Base-by-base conservation (phyloP, 148 eudicot species). In the Linanthus parryae region DNA sequence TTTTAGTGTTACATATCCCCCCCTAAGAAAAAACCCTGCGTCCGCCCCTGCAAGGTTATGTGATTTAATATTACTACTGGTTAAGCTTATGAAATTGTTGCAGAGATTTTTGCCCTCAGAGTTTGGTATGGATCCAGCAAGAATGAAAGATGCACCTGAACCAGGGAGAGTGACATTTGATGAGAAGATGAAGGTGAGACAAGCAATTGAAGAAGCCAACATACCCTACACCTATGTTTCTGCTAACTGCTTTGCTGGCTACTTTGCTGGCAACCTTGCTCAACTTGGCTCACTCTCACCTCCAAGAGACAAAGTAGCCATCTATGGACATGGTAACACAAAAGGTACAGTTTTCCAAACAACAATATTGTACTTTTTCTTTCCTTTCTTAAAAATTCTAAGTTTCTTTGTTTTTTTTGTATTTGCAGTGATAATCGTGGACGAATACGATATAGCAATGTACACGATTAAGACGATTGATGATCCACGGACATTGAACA, bases 81-180 rank as follows among this genome's bases (percentile, higher is more conserved):
- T n/a, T n/a, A n/a, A n/a, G n/a, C n/a, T n/a, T n/a, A n/a, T n/a
- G n/a, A 1, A 9, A 8, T 36, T n/a, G 8, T 25, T 40, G 38
- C 21, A 81, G 82, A 51, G 87, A 15, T 81, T 81, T 52, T 43
- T 81, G 18, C 87, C 87, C 8, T 81, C 87, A 6, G 87, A 81
- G 28, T 81, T 70, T 56, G 87, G 87, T 0, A 73, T 41, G 45
- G 82, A 81, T 22, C 73, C 78, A 3, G 60, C 73, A 57, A 33
- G 53, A 65, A 77, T 61, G 77, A 66, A 26, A 7, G 19, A 63
- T 39, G 80, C 82, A 1, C 19, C 77, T 2, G 74, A 66, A 57
- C 82, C 87, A 10, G 82, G 75, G 15, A 66, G 61, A 11, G 64
- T 55, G 3, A 58, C 79, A 22, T 74, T 81, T 50, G 77, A 64